Evolutionary conservation across 1,139 yeast species (phyloP).

Genomic region (Kodamaea arcana): DNA sequence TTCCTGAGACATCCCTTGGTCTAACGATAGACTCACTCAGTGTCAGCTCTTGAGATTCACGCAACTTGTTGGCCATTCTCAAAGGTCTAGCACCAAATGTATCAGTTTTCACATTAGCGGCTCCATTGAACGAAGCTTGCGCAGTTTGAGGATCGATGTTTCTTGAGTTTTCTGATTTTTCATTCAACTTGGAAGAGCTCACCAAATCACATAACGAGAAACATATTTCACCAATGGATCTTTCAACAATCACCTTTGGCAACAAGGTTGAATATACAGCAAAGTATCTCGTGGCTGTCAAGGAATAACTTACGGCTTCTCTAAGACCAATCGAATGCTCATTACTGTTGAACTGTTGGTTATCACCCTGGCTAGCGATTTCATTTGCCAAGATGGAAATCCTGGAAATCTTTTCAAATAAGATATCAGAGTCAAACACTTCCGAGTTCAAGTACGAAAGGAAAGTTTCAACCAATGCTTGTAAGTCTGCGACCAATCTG

Average conservation of each 20-base stretch:
- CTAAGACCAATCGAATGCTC: slow-evolving; percentile 45
- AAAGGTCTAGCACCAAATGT: slow-evolving; percentile 53
- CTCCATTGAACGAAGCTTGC: background rate
- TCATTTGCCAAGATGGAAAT: slow-evolving; percentile 49
- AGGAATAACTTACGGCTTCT: slow-evolving; percentile 70
- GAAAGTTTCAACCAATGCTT: slow-evolving; percentile 45
- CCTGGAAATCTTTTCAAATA: slow-evolving; percentile 55
- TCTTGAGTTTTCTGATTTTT: slow-evolving; percentile 15
- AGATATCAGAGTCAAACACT: slow-evolving; percentile 32
- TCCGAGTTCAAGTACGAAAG: slow-evolving; percentile 31
- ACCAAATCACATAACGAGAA: slow-evolving; percentile 72
- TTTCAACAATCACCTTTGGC: slow-evolving; percentile 71
- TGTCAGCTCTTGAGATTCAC: slow-evolving; percentile 1
- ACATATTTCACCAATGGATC: slow-evolving; percentile 73
- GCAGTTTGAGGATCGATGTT: slow-evolving; percentile 5
- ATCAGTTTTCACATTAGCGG: slow-evolving; percentile 7
- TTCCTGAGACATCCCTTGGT: background rate
- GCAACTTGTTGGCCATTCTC: slow-evolving; percentile 46
- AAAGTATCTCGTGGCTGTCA: slow-evolving; percentile 76
- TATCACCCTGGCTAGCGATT: slow-evolving; percentile 44
- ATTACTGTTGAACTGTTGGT: slow-evolving; percentile 30
- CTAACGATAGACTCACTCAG: background rate
- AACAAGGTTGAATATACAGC: slow-evolving; percentile 59
- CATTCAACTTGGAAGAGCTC: slow-evolving; percentile 48
- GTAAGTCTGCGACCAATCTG: slow-evolving; percentile 41